Conservation (phyloP, 768 basidiomycete species). For the Russula griseocarnosa region DNA sequence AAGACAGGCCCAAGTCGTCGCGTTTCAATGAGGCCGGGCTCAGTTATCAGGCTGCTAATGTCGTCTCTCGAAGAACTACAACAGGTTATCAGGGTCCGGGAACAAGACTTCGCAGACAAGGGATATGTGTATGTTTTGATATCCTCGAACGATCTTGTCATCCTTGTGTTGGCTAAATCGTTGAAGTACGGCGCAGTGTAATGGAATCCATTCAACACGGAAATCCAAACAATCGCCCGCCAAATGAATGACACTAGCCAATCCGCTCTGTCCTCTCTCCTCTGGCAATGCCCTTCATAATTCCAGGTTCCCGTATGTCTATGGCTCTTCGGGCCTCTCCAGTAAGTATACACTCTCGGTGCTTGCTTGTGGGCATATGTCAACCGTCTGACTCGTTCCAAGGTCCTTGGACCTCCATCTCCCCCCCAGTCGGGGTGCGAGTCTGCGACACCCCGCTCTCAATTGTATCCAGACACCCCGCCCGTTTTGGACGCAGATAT, state of each 20-base stretch:
- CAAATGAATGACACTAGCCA: neutral
- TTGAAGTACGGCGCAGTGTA: neutral
- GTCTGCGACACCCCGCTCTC: conserved; percentile 14
- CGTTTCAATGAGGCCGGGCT: neutral
- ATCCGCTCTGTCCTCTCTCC: neutral
- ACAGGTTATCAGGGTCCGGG: neutral
- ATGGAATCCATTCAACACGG: conserved; percentile 18
- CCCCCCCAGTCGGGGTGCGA: conserved; percentile 19
- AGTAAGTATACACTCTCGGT: conserved; percentile 4
- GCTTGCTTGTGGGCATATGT: neutral
- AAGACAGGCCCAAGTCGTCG: no score
- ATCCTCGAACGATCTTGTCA: neutral
- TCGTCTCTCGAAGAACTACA: neutral
- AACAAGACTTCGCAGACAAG: neutral
- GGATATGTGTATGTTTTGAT: no score
- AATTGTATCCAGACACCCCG: conserved; percentile 25
- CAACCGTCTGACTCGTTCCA: neutral
- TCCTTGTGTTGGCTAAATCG: neutral
- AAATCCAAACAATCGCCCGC: conserved; percentile 11
- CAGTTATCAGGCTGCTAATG: no score
- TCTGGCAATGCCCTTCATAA: conserved; percentile 20
- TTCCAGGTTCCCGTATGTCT: conserved; percentile 21
- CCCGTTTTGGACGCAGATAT: conserved; percentile 25
- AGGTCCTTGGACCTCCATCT: conserved; percentile 15
- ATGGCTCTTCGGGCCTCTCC: conserved; percentile 6